These are phyloP conservation scores for Pestalotiopsis fici DNA, from an alignment of 2,329 filamentous ascomycete species.

Conservation along the genomic window DNA sequence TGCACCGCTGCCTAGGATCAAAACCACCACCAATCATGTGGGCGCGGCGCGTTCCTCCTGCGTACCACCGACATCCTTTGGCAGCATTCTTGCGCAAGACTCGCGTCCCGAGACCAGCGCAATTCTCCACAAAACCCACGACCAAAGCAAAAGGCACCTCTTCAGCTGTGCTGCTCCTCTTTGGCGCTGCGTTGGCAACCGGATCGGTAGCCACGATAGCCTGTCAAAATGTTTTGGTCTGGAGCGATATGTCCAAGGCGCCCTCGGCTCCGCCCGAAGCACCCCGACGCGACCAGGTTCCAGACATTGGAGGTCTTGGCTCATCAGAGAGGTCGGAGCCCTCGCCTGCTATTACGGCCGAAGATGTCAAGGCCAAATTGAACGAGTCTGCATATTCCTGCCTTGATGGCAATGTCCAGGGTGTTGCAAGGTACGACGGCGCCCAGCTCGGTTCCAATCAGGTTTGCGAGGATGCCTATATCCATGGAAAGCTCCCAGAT, in stretches of 20 bases:
- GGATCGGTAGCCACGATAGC: not conserved
- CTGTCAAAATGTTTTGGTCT: not conserved
- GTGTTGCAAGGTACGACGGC: constrained; percentile 29
- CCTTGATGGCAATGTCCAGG: constrained; percentile 13
- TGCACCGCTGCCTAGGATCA: not conserved
- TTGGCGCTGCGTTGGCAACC: too few species aligned
- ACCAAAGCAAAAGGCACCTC: too few species aligned
- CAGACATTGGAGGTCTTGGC: constrained; percentile 26
- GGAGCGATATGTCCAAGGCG: too few species aligned
- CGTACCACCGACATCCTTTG: not conserved
- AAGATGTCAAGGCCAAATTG: constrained; percentile 27
- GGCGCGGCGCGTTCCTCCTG: not conserved
- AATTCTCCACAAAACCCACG: not conserved
- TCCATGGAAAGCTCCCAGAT: constrained; percentile 31
- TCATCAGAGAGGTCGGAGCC: constrained; percentile 23
- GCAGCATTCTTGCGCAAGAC: not conserved
- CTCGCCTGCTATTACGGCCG: constrained; percentile 20
- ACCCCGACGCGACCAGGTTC: constrained; percentile 11
- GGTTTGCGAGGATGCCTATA: constrained; percentile 32
- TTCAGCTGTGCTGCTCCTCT: too few species aligned
- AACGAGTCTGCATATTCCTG: constrained; percentile 26
- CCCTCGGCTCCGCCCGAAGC: not conserved
- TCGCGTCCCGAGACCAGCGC: not conserved
- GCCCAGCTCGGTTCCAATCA: constrained; percentile 32
- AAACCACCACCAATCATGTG: not conserved